Conservation (phyloP, 495 filamentous ascomycete species). For the Jackrogersella multiformis region DNA sequence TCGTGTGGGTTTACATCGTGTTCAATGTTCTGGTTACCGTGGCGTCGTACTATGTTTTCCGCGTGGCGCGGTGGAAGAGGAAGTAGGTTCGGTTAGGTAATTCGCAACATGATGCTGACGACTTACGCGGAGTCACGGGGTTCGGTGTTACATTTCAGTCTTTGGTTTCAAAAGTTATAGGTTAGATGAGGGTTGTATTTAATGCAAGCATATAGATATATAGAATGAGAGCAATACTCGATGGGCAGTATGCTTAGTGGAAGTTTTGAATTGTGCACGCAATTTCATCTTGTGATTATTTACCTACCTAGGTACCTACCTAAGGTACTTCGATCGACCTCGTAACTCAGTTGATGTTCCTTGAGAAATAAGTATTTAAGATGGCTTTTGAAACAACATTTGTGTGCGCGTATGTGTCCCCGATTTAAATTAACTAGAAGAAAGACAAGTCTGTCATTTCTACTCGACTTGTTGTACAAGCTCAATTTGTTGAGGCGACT, state of each 20-base stretch:
- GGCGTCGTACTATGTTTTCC: background rate
- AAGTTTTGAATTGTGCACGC: background rate
- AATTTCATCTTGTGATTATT: background rate
- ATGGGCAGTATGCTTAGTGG: background rate
- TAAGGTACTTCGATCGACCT: too few relatives aligned
- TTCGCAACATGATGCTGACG: background rate
- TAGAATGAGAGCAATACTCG: background rate
- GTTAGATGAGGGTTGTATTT: background rate
- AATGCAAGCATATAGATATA: background rate
- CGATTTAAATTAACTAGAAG: background rate
- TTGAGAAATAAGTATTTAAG: background rate
- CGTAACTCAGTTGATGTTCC: too few relatives aligned
- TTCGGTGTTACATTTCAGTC: background rate
- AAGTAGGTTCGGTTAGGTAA: background rate
- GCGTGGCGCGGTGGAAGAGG: background rate
- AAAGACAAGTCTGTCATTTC: background rate
- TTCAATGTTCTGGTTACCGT: background rate
- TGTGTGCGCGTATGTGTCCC: background rate
- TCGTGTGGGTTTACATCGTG: slow-evolving; percentile 8
- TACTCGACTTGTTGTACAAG: background rate
- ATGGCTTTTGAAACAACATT: background rate
- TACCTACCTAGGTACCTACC: too few relatives aligned
- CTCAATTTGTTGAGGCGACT: background rate
- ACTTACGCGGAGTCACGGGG: background rate
- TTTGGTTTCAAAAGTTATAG: background rate